Evolutionary conservation across 306 rosid genomes (phyloP).

Genomic region (Vigna unguiculata): DNA sequence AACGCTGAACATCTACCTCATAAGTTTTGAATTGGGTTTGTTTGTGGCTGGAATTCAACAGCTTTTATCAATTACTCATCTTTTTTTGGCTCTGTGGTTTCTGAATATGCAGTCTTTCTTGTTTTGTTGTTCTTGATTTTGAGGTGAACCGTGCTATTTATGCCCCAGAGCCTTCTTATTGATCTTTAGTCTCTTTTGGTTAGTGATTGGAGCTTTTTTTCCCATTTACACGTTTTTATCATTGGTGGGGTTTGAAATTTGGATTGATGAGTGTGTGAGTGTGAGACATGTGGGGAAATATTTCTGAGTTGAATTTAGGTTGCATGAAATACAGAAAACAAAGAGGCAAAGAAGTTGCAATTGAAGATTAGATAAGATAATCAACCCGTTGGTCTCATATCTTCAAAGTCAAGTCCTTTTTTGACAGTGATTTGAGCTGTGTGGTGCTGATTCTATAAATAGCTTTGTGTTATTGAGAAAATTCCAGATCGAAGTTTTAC

Average conservation of each 20-base stretch:
- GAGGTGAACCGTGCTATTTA: constrained; percentile 1
- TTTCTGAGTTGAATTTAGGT: constrained; percentile 14
- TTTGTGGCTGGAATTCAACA: constrained; percentile 3
- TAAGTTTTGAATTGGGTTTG: not conserved
- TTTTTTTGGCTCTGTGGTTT: not conserved
- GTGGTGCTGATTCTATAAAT: not conserved
- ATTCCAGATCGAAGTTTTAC: not conserved
- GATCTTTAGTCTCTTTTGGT: not conserved
- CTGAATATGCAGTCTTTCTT: not conserved
- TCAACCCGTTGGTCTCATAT: constrained; percentile 29
- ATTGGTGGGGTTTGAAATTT: constrained; percentile 28
- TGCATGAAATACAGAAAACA: constrained; percentile 11
- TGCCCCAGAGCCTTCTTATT: not conserved
- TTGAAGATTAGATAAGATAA: constrained; percentile 23
- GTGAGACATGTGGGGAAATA: not conserved
- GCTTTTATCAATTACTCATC: not conserved
- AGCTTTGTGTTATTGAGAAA: constrained; percentile 12
- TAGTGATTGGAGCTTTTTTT: constrained; percentile 3
- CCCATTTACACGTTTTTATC: not conserved
- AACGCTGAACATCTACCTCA: not conserved
- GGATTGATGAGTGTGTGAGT: not conserved
- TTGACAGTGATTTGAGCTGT: constrained; percentile 10
- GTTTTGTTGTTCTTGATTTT: constrained; percentile 1
- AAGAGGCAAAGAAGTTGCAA: not conserved
- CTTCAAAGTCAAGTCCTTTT: not conserved